Evolutionary conservation across 257 asterid species (phyloP).

Genomic region (Thymus quinquecostatus): DNA sequence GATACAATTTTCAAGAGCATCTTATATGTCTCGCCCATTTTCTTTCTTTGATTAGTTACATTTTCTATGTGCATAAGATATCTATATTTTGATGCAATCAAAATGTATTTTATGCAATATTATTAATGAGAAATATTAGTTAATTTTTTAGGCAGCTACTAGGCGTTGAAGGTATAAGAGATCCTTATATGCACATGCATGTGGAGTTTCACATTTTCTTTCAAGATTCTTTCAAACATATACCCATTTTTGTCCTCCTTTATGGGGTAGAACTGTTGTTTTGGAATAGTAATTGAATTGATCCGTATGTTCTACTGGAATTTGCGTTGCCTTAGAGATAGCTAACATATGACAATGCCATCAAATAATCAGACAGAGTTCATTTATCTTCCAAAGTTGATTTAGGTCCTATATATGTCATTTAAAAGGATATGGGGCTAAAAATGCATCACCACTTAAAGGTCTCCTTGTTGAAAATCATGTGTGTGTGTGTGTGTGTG

Average conservation of each 20-base stretch:
- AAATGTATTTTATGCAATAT: constrained; percentile 7
- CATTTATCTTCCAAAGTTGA: background rate
- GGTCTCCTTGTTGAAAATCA: constrained; percentile 64
- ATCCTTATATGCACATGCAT: constrained; percentile 19
- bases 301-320: constrained; percentile 5
- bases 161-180: constrained; percentile 10
- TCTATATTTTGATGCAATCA: background rate
- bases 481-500: background rate
- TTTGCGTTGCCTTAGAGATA: constrained; percentile 26
- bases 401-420: background rate
- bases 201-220: constrained; percentile 1
- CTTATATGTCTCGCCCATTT: background rate
- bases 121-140: constrained; percentile 12
- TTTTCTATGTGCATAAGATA: constrained; percentile 3
- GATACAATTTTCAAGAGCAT: constrained; percentile 2
- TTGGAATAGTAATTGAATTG: constrained; percentile 15
- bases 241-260: constrained; percentile 25
- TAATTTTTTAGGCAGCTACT: constrained; percentile 11
- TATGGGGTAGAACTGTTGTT: constrained; percentile 18
- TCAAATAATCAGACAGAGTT: constrained; percentile 3
- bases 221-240: constrained; percentile 19
- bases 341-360: constrained; percentile 9
- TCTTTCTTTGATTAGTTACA: constrained; percentile 10
- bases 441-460: constrained; percentile 76
- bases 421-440: constrained; percentile 60